Percentiles rank a stretch among this genome's conserved stretches.
Evolutionary conservation across 345 rosid species (phyloP).

Genomic region (Corymbia maculata): DNA sequence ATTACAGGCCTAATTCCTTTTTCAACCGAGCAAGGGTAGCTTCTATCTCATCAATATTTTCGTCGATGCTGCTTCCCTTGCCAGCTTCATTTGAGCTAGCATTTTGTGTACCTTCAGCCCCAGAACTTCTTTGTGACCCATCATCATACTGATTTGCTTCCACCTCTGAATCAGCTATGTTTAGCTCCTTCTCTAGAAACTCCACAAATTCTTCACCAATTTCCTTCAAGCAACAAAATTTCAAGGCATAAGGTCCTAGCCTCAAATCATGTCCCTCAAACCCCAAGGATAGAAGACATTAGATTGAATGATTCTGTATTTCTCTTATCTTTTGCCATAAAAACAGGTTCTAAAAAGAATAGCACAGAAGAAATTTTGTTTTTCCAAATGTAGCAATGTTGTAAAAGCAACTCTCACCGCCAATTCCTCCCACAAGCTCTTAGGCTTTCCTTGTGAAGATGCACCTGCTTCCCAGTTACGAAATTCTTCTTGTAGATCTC

Average conservation of each 20-base stretch:
- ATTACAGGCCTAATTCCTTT: slow-evolving; percentile 76
- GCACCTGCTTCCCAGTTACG: slow-evolving; percentile 76
- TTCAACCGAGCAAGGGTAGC: slow-evolving; percentile 79
- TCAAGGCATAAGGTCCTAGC: neutral
- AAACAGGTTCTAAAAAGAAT: neutral
- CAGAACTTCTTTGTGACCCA: slow-evolving; percentile 6
- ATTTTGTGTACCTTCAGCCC: slow-evolving; percentile 6
- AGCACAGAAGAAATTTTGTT: neutral
- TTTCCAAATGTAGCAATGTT: neutral
- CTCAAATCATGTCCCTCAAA: neutral
- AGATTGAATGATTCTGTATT: neutral
- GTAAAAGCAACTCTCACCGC: slow-evolving; percentile 35
- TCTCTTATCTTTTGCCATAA: neutral
- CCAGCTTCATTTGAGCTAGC: slow-evolving; percentile 9
- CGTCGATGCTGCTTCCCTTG: slow-evolving; percentile 50
- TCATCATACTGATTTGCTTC: slow-evolving; percentile 5
- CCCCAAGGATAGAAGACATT: neutral
- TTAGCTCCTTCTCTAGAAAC: slow-evolving; percentile 83
- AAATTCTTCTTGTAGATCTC: slow-evolving; percentile 88
- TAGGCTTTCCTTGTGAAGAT: slow-evolving; percentile 72
- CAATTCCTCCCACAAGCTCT: slow-evolving; percentile 95
- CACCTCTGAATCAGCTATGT: slow-evolving; percentile 42
- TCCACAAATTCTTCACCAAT: slow-evolving; percentile 94
- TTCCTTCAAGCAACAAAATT: slow-evolving; percentile 29
- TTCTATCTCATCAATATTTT: slow-evolving; percentile 78